Evolutionary conservation across 192 early-diverging fungal species (phyloP).

Genomic region (Polychytrium aggregatum): DNA sequence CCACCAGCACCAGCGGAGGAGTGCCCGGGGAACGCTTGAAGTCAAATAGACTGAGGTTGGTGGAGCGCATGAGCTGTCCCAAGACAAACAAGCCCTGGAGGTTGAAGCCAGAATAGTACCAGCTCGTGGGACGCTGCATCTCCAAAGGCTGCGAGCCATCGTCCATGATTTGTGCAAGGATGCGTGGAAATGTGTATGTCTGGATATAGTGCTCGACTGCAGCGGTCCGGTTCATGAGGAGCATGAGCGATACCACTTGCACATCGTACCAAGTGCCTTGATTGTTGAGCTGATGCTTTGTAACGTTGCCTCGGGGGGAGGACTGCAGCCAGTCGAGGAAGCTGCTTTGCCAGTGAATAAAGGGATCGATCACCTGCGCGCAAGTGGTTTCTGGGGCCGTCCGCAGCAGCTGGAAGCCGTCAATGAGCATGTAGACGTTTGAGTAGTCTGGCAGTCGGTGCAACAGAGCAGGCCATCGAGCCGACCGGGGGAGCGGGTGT

Average conservation of each 20-base stretch:
- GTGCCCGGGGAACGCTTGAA: constrained; percentile 30
- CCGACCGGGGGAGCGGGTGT: neutral
- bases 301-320: constrained; percentile 6
- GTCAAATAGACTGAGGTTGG: constrained; percentile 22
- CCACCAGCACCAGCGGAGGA: no score
- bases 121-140: constrained; percentile 25
- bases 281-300: constrained; percentile 26
- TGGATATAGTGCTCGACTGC: constrained; percentile 14
- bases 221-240: constrained; percentile 26
- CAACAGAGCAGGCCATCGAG: neutral
- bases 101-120: constrained; percentile 42
- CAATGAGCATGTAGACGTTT: neutral
- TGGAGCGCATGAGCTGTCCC: neutral
- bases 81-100: constrained; percentile 28
- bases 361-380: no score
- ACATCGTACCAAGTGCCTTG: constrained; percentile 49
- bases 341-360: no score
- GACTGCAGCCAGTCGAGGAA: constrained; percentile 14
- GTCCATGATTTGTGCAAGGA: constrained; percentile 21
- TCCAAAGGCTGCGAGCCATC: constrained; percentile 31
- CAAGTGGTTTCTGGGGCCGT: no score
- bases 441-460: neutral
- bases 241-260: constrained; percentile 28
- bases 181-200: constrained; percentile 20
- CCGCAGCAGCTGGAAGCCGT: constrained; percentile 6